Evolutionary conservation across 352 stramenopile genomes (phyloP), one percentile per base, ranked within the genome.

Genomic region (Aphanomyces stellatus): DNA sequence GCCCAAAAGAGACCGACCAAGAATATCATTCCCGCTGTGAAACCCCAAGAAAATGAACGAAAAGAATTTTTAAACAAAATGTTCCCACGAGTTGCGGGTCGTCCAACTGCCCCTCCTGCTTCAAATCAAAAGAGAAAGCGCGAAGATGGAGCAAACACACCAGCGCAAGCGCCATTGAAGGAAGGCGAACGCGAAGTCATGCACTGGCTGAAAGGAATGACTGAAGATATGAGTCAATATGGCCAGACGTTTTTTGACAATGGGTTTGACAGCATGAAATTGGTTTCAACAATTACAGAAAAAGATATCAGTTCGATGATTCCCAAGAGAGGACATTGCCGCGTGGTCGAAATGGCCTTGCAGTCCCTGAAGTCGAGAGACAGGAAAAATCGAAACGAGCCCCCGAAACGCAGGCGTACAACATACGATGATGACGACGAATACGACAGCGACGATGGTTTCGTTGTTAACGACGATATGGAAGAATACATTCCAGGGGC

Each of bases 401-500:
- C 49, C 7, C 49, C 25, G 37, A 48, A 1, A 79, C 75, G 67
- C 53, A 71, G 51, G 69, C 71, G 55, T 31, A 73, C 77, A 19
- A 78, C 71, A 31, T 63, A 69, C 22, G 79, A 90, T 55, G 77
- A 85, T 27, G 92, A 89, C 66, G 83, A 85, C 55, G 81, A 93
- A 30, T 83, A 91, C 62, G 86, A 93, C n/a, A 93, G 81, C 41
- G 86, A 95, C 62, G 86, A 95, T 66, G 90, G 86, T 57, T 95
- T 95, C 64, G 83, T 95, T 24, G 85, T 93, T 37, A 86, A 85
- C 48, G 80, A 87, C 60, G 82, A 83, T 42, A 84, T 87, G 37
- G 82, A 88, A 7, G n/a, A 22, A 68, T 95, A 91, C 67, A 73
- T 72, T 43, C 84, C 82, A 1, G 86, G 86, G 15, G 76, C 75